These are phyloP conservation scores for Beta vulgaris DNA, from an alignment of 148 eudicot genomes.

Conservation along the genomic window DNA sequence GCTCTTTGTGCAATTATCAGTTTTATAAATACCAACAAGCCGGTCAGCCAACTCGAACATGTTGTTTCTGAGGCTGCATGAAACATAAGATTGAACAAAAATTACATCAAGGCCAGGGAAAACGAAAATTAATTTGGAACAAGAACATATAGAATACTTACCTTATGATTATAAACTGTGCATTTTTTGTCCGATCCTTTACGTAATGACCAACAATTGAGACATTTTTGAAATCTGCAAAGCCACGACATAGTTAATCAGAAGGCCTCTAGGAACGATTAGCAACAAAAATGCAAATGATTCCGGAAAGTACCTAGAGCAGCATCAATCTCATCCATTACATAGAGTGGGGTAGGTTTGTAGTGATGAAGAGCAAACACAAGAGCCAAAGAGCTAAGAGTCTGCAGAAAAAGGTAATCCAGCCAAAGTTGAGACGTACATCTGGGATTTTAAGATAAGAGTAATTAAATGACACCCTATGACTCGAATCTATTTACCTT, in stretches of 20 bases:
- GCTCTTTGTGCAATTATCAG: slow-evolving; percentile 96
- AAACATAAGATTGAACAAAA: not conserved
- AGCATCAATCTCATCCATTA: slow-evolving; percentile 99
- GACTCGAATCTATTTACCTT: slow-evolving; percentile 48
- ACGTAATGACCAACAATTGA: slow-evolving; percentile 98
- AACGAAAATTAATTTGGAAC: not conserved
- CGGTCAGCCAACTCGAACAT: slow-evolving; percentile 98
- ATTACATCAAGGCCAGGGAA: not conserved
- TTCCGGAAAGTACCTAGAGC: slow-evolving; percentile 60
- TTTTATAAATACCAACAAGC: slow-evolving; percentile 96
- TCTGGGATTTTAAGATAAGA: not conserved
- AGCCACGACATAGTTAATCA: slow-evolving; percentile 2
- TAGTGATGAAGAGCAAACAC: slow-evolving; percentile 98
- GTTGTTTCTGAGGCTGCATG: slow-evolving; percentile 91
- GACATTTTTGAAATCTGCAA: slow-evolving; percentile 91
- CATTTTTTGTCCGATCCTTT: slow-evolving; percentile 94
- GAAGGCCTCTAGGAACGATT: not conserved
- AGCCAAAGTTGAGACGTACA: not conserved
- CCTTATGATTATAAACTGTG: slow-evolving; percentile 96
- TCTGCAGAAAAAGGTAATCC: slow-evolving; percentile 37
- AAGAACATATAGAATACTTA: slow-evolving; percentile 7
- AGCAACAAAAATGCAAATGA: not conserved
- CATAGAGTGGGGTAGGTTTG: slow-evolving; percentile 95
- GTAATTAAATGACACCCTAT: not conserved
- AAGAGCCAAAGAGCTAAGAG: slow-evolving; percentile 93